Percentiles rank a stretch among this genome's conserved stretches.
phyloP scores from a whole-genome alignment of 2,329 filamentous ascomycete species.

The Seiridium cupressi region DNA sequence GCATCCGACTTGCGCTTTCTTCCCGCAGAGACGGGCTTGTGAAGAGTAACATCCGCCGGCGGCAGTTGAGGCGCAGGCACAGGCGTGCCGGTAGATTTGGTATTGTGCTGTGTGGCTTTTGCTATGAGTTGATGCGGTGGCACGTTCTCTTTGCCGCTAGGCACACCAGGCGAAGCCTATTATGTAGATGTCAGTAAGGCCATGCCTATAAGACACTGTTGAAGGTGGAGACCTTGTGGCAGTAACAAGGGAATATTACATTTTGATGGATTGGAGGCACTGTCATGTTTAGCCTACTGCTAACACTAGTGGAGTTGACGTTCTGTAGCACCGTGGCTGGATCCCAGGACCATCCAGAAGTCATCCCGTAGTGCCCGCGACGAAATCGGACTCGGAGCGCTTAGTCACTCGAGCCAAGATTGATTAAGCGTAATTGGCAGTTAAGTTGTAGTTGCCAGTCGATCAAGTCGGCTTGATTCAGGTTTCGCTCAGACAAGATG shows the following conservation, averaged over 20 bases:
- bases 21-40: background rate
- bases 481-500: too few species aligned
- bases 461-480: background rate
- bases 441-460: background rate
- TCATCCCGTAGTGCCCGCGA: background rate
- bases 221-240: too few species aligned
- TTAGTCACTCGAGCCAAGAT: too few species aligned
- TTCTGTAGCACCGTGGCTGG: constrained; percentile 7
- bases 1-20: constrained; percentile 22
- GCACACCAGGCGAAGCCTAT: background rate
- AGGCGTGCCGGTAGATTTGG: background rate
- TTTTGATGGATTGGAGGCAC: background rate
- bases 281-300: background rate
- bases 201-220: background rate
- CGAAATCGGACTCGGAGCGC: too few species aligned
- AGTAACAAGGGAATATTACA: background rate
- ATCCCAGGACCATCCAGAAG: constrained; percentile 11
- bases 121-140: background rate
- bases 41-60: background rate
- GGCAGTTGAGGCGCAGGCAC: background rate
- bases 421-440: background rate
- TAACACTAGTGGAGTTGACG: background rate
- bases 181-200: too few species aligned
- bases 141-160: background rate
- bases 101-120: background rate